These are phyloP conservation scores for Quercus gilva DNA, from an alignment of 306 rosid genomes.

Conservation along the genomic window DNA sequence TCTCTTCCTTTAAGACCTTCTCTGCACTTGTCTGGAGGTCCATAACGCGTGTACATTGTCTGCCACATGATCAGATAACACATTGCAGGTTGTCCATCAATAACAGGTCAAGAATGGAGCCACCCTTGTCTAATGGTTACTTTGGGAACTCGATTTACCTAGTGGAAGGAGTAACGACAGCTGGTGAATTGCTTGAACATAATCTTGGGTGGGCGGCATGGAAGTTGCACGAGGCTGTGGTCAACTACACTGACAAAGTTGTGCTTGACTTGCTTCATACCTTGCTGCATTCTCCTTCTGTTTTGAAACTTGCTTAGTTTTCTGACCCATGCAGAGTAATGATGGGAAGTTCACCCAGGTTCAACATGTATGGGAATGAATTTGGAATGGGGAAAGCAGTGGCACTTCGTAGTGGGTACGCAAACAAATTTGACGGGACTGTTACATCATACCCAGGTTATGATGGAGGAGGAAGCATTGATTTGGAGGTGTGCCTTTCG, in stretches of 20 bases:
- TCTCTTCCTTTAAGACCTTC: constrained; percentile 58
- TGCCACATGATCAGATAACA: background rate
- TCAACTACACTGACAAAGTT: background rate
- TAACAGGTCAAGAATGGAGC: constrained; percentile 47
- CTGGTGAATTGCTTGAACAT: constrained; percentile 37
- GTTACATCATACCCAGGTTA: constrained; percentile 41
- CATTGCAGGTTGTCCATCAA: constrained; percentile 39
- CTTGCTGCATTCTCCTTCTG: constrained; percentile 36
- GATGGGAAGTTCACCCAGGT: constrained; percentile 58
- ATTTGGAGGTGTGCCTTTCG: constrained; percentile 47
- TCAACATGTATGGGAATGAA: constrained; percentile 52
- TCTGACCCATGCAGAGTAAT: constrained; percentile 27
- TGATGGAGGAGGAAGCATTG: constrained; percentile 59
- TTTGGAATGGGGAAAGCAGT: constrained; percentile 74
- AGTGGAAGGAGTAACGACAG: background rate
- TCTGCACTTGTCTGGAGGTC: constrained; percentile 57
- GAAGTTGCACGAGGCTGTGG: constrained; percentile 45
- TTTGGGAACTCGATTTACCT: constrained; percentile 38
- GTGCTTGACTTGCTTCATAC: background rate
- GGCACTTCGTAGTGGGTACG: constrained; percentile 53
- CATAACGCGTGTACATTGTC: constrained; percentile 44
- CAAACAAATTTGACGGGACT: constrained; percentile 43
- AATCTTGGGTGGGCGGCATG: constrained; percentile 60
- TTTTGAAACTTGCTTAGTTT: background rate
- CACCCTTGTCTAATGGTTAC: constrained; percentile 37